A percentile compares a stretch with the other conserved stretches of the same genome.
phyloP scores from a whole-genome alignment of 1,139 yeast species.

The Protomyces inundatus region DNA sequence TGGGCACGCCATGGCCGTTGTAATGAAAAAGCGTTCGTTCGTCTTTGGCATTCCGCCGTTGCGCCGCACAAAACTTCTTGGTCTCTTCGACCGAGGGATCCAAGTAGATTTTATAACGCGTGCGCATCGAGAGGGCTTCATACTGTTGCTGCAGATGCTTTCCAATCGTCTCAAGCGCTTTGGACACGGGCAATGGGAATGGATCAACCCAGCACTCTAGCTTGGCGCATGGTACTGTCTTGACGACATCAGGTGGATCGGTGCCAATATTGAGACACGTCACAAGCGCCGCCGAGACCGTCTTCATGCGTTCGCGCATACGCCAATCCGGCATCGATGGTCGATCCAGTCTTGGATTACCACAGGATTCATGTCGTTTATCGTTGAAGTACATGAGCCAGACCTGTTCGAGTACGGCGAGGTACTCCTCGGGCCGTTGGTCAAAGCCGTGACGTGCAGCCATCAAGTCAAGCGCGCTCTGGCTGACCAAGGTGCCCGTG shows the following conservation, averaged over 20 bases:
- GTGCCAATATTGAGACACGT: constrained; percentile 89
- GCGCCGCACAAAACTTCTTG: constrained; percentile 80
- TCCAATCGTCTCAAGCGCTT: constrained; percentile 88
- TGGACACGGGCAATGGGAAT: constrained; percentile 70
- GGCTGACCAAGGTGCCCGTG: neutral
- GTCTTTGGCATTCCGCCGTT: constrained; percentile 86
- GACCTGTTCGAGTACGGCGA: constrained; percentile 56
- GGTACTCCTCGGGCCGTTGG: constrained; percentile 59
- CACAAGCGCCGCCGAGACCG: constrained; percentile 90
- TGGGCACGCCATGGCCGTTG: constrained; percentile 98
- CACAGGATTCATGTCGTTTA: constrained; percentile 86
- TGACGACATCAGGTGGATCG: constrained; percentile 93
- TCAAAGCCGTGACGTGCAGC: constrained; percentile 68
- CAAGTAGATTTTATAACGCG: constrained; percentile 81
- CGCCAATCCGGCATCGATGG: constrained; percentile 66
- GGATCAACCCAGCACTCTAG: constrained; percentile 95
- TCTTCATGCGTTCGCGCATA: constrained; percentile 83
- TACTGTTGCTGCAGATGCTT: constrained; percentile 81
- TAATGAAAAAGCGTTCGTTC: constrained; percentile 82
- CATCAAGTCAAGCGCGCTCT: constrained; percentile 5
- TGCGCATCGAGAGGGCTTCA: constrained; percentile 79
- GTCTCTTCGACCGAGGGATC: constrained; percentile 97
- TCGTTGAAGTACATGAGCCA: constrained; percentile 80
- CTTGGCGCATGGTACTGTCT: constrained; percentile 90
- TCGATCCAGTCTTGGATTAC: constrained; percentile 61